These are phyloP conservation scores for Rubroshorea leprosula DNA, from an alignment of 345 rosid genomes.

Conservation along the genomic window DNA sequence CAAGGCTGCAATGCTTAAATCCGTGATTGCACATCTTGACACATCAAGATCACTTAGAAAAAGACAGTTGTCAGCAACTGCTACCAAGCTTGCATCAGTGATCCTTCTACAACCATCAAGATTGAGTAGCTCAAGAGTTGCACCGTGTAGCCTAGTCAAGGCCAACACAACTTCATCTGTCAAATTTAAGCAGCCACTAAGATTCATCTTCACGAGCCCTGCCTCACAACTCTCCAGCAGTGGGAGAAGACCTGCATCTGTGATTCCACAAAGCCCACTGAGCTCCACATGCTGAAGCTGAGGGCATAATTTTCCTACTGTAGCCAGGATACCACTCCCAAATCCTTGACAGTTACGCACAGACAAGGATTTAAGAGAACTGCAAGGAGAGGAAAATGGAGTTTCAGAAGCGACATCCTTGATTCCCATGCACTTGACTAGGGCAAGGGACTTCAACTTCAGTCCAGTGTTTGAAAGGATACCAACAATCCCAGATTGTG, in stretches of 20 bases:
- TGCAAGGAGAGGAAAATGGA: conserved; percentile 27
- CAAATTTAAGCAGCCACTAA: conserved; percentile 53
- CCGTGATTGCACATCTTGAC: conserved; percentile 45
- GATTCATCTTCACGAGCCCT: conserved; percentile 58
- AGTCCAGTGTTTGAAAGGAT: conserved; percentile 38
- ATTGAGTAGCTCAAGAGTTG: conserved; percentile 53
- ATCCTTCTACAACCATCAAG: conserved; percentile 67
- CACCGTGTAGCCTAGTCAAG: conserved; percentile 46
- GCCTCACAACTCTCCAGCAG: conserved; percentile 41
- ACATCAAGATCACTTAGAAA: conserved; percentile 58
- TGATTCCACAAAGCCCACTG: conserved; percentile 46
- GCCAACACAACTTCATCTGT: conserved; percentile 43
- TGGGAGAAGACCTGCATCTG: conserved; percentile 56
- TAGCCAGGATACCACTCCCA: conserved; percentile 48
- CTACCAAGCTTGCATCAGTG: conserved; percentile 55
- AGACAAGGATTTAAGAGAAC: conserved; percentile 48
- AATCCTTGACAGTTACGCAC: conserved; percentile 63
- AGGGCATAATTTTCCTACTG: conserved; percentile 57
- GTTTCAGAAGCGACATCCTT: conserved; percentile 35
- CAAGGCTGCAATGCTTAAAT: conserved; percentile 45
- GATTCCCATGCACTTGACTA: conserved; percentile 61
- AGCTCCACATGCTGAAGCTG: conserved; percentile 59
- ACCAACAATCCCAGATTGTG: conserved; percentile 44
- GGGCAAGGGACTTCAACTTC: conserved; percentile 48
- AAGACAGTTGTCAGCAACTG: conserved; percentile 46